Evolutionary conservation across 2,329 filamentous ascomycete species (phyloP), one percentile per base, ranked within the genome.

Genomic region (Fusarium agapanthi): DNA sequence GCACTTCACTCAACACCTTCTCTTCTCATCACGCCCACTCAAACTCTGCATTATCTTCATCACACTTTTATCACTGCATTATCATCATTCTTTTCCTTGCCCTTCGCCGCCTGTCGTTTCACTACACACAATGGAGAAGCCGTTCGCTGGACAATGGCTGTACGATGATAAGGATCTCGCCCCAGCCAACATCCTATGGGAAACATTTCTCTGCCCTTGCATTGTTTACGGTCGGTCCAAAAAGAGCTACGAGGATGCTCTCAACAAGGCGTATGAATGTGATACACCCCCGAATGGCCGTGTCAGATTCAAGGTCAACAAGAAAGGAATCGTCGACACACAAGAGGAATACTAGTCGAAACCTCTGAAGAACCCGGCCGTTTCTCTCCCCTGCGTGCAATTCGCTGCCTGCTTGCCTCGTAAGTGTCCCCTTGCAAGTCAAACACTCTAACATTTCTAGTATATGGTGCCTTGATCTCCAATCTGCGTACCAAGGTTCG

Each of bases 401-500:
- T 58, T 53, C n/a, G 47, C 61, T 13, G 37, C 57, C 26, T 79
- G 77, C 28, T 43, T 79, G 15, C 79, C 81, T 30, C 71, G 80
- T 81, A 69, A 50, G 75, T 69, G 22, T 45, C 6, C 20, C 30
- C 37, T 7, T 14, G 8, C 16, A 18, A 11, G 18, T 15, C 26
- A 38, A 53, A 9, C 10, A 26, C 26, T 41, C 61, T 66, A 41
- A 55, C 38, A 44, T 15, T 6, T 45, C 13, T 48, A 83, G 81
- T 80, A 61, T 82, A 80, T 54, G 77, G 78, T 20, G 68, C 63
- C 41, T 61, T 80, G 11, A 41, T 82, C 14, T 68, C 72, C n/a
- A 71, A 63, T 18, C 69, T 82, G 16, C 81, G 82, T 57, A 61
- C 64, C 12, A 72, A 71, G 5, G 74, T 82, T 61, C 80, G 81